Evolutionary conservation across 345 rosid species (phyloP), one percentile per base, ranked within the genome.

Genomic region (Pistacia integerrima): DNA sequence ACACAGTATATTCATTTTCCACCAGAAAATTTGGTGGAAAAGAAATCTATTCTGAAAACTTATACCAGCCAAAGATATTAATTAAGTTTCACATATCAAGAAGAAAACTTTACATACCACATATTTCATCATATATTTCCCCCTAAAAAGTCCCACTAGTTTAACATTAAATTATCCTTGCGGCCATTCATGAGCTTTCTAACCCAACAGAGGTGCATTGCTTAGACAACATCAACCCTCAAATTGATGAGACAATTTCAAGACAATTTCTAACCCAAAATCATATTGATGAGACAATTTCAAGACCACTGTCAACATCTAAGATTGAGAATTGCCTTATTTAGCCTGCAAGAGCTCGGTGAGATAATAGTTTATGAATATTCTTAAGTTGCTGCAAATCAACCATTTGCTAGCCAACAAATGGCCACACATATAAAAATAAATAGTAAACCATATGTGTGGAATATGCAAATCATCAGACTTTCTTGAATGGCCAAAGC

Each of bases 171-270:
- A 28, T 25, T 20, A 71, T 17, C 35, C 33, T 57, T 38, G 55
- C n/a, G 11, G 41, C 30, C n/a, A 13, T 4, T 36, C 20, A 36
- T 41, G 33, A 30, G 33, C 33, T 30, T 30, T 30, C 33, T 48
- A 49, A 48, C 14, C 49, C 49, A 11, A 70, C 20, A 20, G 9
- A 3, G 56, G 6, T 8, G 3, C 38, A 68, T n/a, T 68, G 36
- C 38, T 68, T 68, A 10, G 57, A 49, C 58, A 28, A 51, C 13
- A 67, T 18, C 30, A 56, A 70, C 17, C 62, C 64, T 70, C 74
- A 70, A 70, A 55, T 18, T 30, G 25, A 55, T 70, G 3, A 70
- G 28, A 20, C 11, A 36, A 70, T 36, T 16, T 12, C 9, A 62
- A 36, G 11, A 62, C 44, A 25, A 25, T 25, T 25, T 25, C 25